phyloP scores from a whole-genome alignment of 805 yeast genomes.

The Wickerhamiella kurtzmanii region DNA sequence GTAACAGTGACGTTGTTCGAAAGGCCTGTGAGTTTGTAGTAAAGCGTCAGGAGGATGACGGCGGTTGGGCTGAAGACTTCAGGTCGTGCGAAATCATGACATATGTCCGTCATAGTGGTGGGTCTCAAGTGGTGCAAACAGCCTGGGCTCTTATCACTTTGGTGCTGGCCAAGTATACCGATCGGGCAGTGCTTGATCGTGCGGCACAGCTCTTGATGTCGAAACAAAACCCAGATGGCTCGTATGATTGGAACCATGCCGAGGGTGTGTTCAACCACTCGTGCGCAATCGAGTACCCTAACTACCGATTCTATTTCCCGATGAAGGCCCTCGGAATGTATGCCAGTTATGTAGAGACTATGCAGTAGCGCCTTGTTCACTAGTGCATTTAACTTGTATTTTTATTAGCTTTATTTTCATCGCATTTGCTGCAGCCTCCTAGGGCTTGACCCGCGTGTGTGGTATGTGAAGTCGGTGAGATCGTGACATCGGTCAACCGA shows the following conservation, averaged over 20 bases:
- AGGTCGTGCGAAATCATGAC: conserved; percentile 71
- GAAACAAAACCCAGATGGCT: conserved; percentile 63
- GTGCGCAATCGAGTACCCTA: conserved; percentile 90
- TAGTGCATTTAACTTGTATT: not conserved
- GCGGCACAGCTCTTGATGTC: conserved; percentile 53
- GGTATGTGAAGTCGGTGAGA: not conserved
- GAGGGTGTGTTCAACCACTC: conserved; percentile 97
- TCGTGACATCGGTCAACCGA: not conserved
- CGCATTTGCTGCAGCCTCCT: not conserved
- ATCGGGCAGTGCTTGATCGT: conserved; percentile 41
- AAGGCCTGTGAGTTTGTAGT: conserved; percentile 79
- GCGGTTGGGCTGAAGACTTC: conserved; percentile 97
- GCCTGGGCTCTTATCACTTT: conserved; percentile 85
- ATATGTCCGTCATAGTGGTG: conserved; percentile 47
- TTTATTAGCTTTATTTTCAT: not conserved
- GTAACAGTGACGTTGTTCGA: conserved; percentile 45
- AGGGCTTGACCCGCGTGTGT: not conserved
- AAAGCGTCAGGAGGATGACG: conserved; percentile 64
- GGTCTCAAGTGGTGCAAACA: conserved; percentile 71
- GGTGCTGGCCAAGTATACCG: conserved; percentile 68
- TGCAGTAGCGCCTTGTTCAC: no score
- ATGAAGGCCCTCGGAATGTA: conserved; percentile 86
- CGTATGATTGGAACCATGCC: conserved; percentile 69
- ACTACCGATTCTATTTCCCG: conserved; percentile 77
- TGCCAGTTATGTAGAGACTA: conserved; percentile 13